These are phyloP conservation scores for Berberis vulgaris DNA, from an alignment of 164 flowering plant genomes.

Conservation along the genomic window DNA sequence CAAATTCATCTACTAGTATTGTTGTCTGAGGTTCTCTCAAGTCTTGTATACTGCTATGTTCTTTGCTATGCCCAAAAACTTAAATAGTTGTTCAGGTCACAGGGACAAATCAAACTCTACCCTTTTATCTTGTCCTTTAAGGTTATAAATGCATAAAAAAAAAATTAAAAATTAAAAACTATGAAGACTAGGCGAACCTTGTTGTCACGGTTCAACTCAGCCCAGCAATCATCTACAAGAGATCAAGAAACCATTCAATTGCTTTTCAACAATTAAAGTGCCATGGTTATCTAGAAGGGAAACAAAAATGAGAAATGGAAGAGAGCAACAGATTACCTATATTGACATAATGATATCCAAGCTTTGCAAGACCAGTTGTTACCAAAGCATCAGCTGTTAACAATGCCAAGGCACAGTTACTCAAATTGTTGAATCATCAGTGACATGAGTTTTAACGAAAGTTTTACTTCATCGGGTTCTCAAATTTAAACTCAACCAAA, in stretches of 20 bases:
- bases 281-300: not conserved
- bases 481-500: not conserved
- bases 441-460: not conserved
- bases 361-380: constrained; percentile 44
- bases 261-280: not conserved
- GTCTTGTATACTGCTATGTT: too few relatives aligned
- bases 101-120: too few relatives aligned
- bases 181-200: constrained; percentile 12
- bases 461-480: not conserved
- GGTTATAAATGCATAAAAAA: not conserved
- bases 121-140: too few relatives aligned
- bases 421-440: not conserved
- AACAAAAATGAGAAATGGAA: not conserved
- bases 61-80: too few relatives aligned
- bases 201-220: constrained; percentile 34
- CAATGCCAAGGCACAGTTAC: not conserved
- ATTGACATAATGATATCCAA: constrained; percentile 47
- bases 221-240: constrained; percentile 70
- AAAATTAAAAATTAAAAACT: not conserved
- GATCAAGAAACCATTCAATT: not conserved
- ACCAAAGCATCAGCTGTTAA: constrained; percentile 52
- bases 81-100: not conserved
- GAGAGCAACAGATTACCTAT: constrained; percentile 27
- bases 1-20: not conserved
- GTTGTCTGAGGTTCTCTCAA: too few relatives aligned